These are phyloP conservation scores for Leccinum variicolor DNA, from an alignment of 768 basidiomycete genomes.

Conservation along the genomic window DNA sequence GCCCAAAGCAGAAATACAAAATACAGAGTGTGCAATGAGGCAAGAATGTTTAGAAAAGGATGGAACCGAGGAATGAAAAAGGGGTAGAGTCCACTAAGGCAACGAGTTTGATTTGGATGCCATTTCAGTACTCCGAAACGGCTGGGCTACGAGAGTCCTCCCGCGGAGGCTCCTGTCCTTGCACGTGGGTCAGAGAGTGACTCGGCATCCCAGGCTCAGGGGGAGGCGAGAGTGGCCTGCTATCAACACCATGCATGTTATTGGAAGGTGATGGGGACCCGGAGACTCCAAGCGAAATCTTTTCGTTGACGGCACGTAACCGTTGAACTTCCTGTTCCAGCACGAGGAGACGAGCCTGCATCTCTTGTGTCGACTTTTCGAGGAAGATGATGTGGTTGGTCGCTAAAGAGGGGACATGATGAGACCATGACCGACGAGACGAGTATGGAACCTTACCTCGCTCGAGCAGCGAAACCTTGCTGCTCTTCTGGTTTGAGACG, in stretches of 20 bases:
- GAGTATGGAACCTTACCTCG: slow-evolving; percentile 56
- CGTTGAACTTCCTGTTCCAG: slow-evolving; percentile 69
- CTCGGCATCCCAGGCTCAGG: slow-evolving; percentile 47
- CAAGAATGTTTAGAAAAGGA: slow-evolving; percentile 30
- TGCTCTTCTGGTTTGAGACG: slow-evolving; percentile 85
- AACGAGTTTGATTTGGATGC: slow-evolving; percentile 15
- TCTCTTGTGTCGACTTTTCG: slow-evolving; percentile 68
- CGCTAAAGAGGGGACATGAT: slow-evolving; percentile 40
- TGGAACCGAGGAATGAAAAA: slow-evolving; percentile 35
- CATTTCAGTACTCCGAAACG: slow-evolving; percentile 30
- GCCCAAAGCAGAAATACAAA: slow-evolving; percentile 30
- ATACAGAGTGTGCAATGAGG: slow-evolving; percentile 32
- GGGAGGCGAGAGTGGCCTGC: slow-evolving; percentile 60
- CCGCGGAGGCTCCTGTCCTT: slow-evolving; percentile 58
- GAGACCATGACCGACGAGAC: slow-evolving; percentile 9
- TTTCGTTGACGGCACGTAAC: slow-evolving; percentile 76
- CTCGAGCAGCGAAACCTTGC: slow-evolving; percentile 86
- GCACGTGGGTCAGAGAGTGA: slow-evolving; percentile 53
- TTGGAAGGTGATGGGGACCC: slow-evolving; percentile 55
- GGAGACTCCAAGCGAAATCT: slow-evolving; percentile 66
- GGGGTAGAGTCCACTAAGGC: slow-evolving; percentile 27
- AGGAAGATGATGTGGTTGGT: slow-evolving; percentile 75
- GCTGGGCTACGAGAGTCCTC: slow-evolving; percentile 54
- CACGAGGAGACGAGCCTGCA: slow-evolving; percentile 62
- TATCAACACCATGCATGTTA: slow-evolving; percentile 38